Base-by-base conservation (phyloP, 2,329 filamentous ascomycete genomes). In the Talaromyces sp. region DNA sequence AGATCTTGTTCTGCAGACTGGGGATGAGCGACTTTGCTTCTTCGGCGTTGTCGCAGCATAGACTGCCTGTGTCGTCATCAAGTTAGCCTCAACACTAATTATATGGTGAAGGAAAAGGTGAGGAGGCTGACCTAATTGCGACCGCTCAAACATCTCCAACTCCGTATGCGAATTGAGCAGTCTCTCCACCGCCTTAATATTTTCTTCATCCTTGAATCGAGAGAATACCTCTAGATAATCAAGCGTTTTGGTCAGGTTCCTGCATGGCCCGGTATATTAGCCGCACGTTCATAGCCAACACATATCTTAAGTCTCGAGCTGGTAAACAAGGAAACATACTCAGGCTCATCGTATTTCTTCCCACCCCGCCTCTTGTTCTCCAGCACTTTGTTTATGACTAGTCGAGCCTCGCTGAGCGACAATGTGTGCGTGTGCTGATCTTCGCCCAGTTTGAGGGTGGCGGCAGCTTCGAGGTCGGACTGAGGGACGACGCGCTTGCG, bases 21-120 rank as follows among this genome's bases (percentile, higher is more conserved):
- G 95, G 96, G 68, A 99, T 96, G 65, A 99, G 84, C 9, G 92
- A 97, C 81, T 97, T 97, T 67, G 95, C 95, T 80, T 99, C 96
- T 75, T 99, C 95, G 65, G 92, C 90, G 52, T 88, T 90, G 72
- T 96, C 93, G 76, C 93, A 97, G 78, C 93, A 97, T 45, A 99
- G 83, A 37, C 92, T 96, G 39, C 93, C 93, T 96, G 73, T 70
- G n/a, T 74, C 71, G 61, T 27, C 64, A 14, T 16, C 27, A 31
- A 31, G 27, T 31, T 31, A 31, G 27, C 27, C 27, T 7, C 27
- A 31, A 31, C 4, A 31, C 7, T 31, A 6, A 31, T 66, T 68
- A 65, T 48, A 62, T 48, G 39, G 48, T 47, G 43, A 67, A 35
- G 19, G 52, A 35, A 58, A 39, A 48, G 65, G 41, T 16, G 60